These are phyloP conservation scores for Urochloa ruziziensis DNA, from an alignment of 176 grass and related monocot species.

Conservation along the genomic window DNA sequence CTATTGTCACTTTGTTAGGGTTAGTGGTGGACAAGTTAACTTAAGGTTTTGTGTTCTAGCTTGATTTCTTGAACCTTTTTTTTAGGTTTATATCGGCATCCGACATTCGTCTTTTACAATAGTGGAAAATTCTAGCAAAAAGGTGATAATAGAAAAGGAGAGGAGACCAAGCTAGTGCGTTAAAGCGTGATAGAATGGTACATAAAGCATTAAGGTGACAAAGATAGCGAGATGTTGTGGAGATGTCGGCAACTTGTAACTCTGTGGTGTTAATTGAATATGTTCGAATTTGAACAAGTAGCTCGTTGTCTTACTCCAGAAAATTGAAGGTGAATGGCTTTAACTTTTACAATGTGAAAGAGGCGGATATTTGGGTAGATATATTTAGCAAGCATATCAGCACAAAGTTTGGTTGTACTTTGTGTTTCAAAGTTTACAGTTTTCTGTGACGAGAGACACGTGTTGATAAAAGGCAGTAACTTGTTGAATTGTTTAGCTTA, in stretches of 20 bases:
- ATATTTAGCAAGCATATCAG: not conserved
- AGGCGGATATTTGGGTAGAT: not conserved
- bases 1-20: not conserved
- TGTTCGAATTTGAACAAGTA: not conserved
- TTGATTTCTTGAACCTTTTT: not conserved
- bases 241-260: constrained; percentile 36
- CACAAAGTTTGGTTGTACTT: not conserved
- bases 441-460: not conserved
- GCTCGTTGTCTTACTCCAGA: not conserved
- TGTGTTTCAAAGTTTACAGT: not conserved
- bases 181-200: constrained; percentile 2
- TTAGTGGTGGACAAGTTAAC: constrained; percentile 24
- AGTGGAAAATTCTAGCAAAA: not conserved
- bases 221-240: constrained; percentile 10
- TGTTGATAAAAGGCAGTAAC: not conserved
- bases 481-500: not conserved
- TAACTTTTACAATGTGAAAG: not conserved
- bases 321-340: not conserved
- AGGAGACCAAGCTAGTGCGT: not conserved
- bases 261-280: not conserved
- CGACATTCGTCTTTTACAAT: constrained; percentile 6
- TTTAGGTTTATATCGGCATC: constrained; percentile 38
- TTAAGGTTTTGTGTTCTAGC: constrained; percentile 8
- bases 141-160: not conserved
- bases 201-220: constrained; percentile 35